phyloP scores from a whole-genome alignment of 2,329 filamentous ascomycete species.

The Colletotrichum nymphaeae region DNA sequence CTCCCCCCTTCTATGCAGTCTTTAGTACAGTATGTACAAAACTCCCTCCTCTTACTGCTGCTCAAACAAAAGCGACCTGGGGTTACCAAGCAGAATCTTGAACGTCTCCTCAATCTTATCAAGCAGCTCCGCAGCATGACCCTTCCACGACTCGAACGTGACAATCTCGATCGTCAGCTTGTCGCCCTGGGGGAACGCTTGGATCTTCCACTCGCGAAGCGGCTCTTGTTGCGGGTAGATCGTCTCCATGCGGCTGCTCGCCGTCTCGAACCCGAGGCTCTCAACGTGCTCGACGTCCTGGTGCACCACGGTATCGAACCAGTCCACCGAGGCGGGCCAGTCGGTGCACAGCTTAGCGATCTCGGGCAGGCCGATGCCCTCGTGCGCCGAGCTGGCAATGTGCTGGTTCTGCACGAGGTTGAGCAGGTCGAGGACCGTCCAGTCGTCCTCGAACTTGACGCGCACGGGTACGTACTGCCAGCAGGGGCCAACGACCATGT shows the following conservation, averaged over 20 bases:
- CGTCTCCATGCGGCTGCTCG: constrained; percentile 62
- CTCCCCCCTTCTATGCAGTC: background rate
- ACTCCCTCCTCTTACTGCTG: background rate
- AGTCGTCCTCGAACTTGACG: constrained; percentile 62
- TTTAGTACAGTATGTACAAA: background rate
- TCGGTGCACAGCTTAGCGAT: constrained; percentile 61
- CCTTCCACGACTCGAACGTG: constrained; percentile 66
- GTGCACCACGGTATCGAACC: constrained; percentile 69
- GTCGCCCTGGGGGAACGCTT: constrained; percentile 67
- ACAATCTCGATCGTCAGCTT: constrained; percentile 68
- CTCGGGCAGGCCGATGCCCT: constrained; percentile 65
- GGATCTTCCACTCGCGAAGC: constrained; percentile 68
- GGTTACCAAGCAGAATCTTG: constrained; percentile 50
- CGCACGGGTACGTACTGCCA: constrained; percentile 76
- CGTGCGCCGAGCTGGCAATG: constrained; percentile 65
- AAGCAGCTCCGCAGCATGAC: constrained; percentile 62
- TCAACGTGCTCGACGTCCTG: constrained; percentile 73
- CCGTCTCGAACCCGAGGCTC: constrained; percentile 54
- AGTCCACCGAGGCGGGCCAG: constrained; percentile 53
- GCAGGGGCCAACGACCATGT: constrained; percentile 71
- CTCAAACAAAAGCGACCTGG: constrained; percentile 45
- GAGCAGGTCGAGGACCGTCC: constrained; percentile 65
- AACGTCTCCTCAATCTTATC: constrained; percentile 59
- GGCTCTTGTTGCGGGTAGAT: constrained; percentile 69
- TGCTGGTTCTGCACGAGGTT: constrained; percentile 67